Conservation (phyloP, 208 protist genomes). For the Leishmania aethiopica region DNA sequence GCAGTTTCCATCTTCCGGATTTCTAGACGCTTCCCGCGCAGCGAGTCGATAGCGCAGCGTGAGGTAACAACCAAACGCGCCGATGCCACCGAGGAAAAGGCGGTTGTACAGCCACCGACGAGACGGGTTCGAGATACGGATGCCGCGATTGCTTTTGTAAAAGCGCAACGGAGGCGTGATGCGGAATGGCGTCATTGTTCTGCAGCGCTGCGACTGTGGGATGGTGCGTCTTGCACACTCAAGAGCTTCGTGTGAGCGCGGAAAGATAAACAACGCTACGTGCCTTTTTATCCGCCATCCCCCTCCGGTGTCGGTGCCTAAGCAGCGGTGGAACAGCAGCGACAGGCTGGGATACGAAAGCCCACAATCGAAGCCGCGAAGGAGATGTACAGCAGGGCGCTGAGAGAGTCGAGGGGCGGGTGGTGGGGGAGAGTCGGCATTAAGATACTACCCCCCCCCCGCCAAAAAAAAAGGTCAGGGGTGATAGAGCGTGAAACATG, state of each 20-base stretch:
- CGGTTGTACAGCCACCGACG: slow-evolving; percentile 83
- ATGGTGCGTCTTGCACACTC: background rate
- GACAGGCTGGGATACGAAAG: background rate
- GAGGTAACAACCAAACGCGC: slow-evolving; percentile 38
- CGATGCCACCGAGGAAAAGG: slow-evolving; percentile 36
- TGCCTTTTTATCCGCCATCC: background rate
- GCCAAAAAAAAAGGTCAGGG: background rate
- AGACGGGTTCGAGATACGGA: slow-evolving; percentile 56
- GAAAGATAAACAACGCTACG: background rate
- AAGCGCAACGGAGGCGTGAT: slow-evolving; percentile 30
- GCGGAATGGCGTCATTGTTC: slow-evolving; percentile 18
- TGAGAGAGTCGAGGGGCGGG: background rate
- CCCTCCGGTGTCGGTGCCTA: background rate
- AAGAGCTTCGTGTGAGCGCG: background rate
- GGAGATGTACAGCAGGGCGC: background rate
- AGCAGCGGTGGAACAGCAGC: background rate
- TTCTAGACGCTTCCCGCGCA: slow-evolving; percentile 49
- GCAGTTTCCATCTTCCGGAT: slow-evolving; percentile 34
- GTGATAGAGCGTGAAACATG: background rate
- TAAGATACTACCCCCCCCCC: background rate
- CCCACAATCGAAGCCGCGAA: background rate
- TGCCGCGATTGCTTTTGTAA: slow-evolving; percentile 56
- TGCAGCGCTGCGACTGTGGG: background rate
- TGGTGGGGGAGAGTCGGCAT: background rate
- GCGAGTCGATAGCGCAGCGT: slow-evolving; percentile 58